phyloP scores from a whole-genome alignment of 208 protist species.

The Balamuthia mandrillaris region DNA sequence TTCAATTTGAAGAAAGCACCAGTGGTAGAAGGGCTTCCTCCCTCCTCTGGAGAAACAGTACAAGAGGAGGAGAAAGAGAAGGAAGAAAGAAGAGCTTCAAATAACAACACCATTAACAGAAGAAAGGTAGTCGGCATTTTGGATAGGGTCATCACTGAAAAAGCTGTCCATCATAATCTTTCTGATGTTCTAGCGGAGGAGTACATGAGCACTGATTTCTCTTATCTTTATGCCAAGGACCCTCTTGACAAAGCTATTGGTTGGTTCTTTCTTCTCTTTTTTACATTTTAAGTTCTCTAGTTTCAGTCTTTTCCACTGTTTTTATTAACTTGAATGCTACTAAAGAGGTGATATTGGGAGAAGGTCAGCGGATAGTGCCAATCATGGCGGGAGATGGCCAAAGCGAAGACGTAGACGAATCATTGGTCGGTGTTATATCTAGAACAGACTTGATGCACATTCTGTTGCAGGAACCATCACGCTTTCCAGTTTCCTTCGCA shows the following conservation, averaged over 20 bases:
- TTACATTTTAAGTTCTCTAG: not conserved
- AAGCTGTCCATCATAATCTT: not conserved
- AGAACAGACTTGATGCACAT: not conserved
- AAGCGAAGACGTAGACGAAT: too few species aligned
- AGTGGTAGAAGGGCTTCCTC: conserved; percentile 12
- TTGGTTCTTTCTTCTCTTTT: not conserved
- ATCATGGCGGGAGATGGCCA: not conserved
- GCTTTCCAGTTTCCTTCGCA: conserved; percentile 29
- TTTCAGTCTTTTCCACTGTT: not conserved
- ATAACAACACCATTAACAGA: not conserved
- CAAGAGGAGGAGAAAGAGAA: not conserved
- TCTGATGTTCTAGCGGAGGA: not conserved
- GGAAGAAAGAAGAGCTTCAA: too few species aligned
- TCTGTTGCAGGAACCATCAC: conserved; percentile 6
- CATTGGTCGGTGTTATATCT: conserved; percentile 17
- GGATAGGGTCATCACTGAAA: conserved; percentile 10
- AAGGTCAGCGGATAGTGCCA: conserved; percentile 20
- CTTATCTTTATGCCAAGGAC: not conserved
- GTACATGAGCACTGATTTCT: conserved; percentile 37
- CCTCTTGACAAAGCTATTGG: conserved; percentile 9
- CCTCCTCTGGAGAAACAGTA: not conserved
- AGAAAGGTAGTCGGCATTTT: conserved; percentile 16
- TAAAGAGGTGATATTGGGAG: not conserved
- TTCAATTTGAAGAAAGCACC: conserved; percentile 31
- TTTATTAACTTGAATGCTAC: not conserved